Base-by-base conservation (phyloP, 805 yeast species). In the Metschnikowia reukaufii region DNA sequence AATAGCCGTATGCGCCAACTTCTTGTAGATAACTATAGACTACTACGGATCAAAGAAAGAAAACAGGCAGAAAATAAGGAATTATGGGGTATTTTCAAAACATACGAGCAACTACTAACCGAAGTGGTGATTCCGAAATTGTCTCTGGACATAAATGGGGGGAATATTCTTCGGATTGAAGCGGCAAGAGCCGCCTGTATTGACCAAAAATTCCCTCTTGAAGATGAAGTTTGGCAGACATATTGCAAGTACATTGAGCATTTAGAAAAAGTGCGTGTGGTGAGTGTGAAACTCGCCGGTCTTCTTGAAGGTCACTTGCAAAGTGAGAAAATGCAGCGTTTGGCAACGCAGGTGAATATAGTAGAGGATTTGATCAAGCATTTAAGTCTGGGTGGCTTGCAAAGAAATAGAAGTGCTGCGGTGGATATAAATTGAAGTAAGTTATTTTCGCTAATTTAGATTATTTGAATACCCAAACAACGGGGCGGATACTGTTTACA, bases 71-170 rank as follows among this genome's bases (percentile, higher is more conserved):
- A 53, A 25, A 71, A 70, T 47, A 20, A 44, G 18, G 55, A 66
- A 27, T 49, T 68, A 6, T 44, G 55, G 13, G 41, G 49, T 27
- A 48, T 67, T 0, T 48, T 65, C 12, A 46, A 55, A 17, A 59
- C 59, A 18, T 72, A 70, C 54, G 73, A 70, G 42, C 42, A 37
- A 18, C 59, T 66, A n/a, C 55, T 70, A 3, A 46, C 59, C 2
- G 56, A 51, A 12, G 56, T 55, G 17, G 49, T 70, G 8, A 37
- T 68, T 8, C 75, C 74, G 1, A 44, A 49, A 23, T 53, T 70
- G 18, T 50, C 70, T 13, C 38, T 43, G 16, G 67, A 65, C 25
- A 42, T 52, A 19, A 44, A 44, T 16, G 19, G 15, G 15, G 46
- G 42, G 16, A 49, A 48, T 30, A 35, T 45, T 3, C 37, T 29